Conservation (phyloP, 441 rosid species). For the Corymbia citriodora region DNA sequence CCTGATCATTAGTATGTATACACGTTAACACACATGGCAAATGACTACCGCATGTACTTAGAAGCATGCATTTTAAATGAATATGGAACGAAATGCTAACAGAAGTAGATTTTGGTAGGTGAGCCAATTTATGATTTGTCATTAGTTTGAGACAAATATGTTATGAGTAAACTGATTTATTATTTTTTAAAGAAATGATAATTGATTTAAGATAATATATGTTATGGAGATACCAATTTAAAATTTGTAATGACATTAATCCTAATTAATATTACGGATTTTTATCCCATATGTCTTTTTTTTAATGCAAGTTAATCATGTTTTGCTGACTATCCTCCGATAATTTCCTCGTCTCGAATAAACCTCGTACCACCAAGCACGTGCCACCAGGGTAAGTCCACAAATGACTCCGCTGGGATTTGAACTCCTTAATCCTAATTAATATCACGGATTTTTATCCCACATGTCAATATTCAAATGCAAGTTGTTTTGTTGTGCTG, state of each 20-base stretch:
- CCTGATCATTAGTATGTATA: background rate
- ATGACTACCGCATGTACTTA: accelerated
- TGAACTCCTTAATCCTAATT: background rate
- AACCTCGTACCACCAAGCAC: too few relatives aligned
- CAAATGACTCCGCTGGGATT: too few relatives aligned
- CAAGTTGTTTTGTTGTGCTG: too few relatives aligned
- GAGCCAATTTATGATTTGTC: background rate
- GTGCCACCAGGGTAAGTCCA: too few relatives aligned
- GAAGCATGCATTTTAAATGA: background rate
- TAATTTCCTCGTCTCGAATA: background rate
- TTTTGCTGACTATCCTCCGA: background rate
- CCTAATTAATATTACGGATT: background rate
- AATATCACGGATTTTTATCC: background rate
- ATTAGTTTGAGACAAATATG: background rate
- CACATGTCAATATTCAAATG: background rate
- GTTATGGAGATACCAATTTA: accelerated
- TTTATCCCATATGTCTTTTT: background rate
- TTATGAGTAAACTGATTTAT: accelerated
- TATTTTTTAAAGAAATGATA: accelerated
- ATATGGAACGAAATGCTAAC: accelerated
- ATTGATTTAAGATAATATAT: background rate
- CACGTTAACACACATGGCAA: background rate
- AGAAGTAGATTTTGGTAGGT: background rate
- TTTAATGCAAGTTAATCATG: background rate
- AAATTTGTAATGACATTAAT: background rate